phyloP scores from a whole-genome alignment of 1,284 basidiomycete species.

The Wolfiporia cocos region DNA sequence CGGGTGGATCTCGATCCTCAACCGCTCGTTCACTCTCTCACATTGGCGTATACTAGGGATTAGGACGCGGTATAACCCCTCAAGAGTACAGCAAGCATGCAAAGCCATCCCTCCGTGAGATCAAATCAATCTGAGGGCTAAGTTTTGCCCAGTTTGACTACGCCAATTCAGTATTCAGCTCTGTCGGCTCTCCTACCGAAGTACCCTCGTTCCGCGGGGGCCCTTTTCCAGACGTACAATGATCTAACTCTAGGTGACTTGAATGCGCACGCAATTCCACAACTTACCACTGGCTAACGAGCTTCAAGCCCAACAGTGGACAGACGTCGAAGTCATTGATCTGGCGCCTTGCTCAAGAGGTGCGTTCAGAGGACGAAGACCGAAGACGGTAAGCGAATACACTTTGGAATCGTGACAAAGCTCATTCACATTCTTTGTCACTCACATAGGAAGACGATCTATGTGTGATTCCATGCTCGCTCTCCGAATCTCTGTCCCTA shows the following conservation, averaged over 20 bases:
- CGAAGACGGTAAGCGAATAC: slow-evolving; percentile 48
- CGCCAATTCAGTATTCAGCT: slow-evolving; percentile 16
- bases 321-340: slow-evolving; percentile 54
- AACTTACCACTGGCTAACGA: neutral
- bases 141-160: neutral
- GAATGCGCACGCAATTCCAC: neutral
- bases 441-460: slow-evolving; percentile 31
- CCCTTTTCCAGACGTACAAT: slow-evolving; percentile 31
- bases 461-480: slow-evolving; percentile 60
- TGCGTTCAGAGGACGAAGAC: slow-evolving; percentile 54
- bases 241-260: slow-evolving; percentile 25
- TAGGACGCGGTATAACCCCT: no score
- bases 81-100: no score
- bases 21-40: no score
- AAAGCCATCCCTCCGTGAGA: no score
- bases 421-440: neutral
- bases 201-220: slow-evolving; percentile 26
- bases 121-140: neutral
- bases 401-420: no score
- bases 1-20: no score
- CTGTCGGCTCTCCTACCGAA: slow-evolving; percentile 20
- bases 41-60: no score
- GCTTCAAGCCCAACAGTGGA: slow-evolving; percentile 63
- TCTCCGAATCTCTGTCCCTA: slow-evolving; percentile 58
- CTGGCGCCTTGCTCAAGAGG: slow-evolving; percentile 47